A percentile compares a stretch with the other conserved stretches of the same genome.
These are phyloP conservation scores for Gentiana straminea DNA, from an alignment of 257 asterid genomes.

Conservation along the genomic window DNA sequence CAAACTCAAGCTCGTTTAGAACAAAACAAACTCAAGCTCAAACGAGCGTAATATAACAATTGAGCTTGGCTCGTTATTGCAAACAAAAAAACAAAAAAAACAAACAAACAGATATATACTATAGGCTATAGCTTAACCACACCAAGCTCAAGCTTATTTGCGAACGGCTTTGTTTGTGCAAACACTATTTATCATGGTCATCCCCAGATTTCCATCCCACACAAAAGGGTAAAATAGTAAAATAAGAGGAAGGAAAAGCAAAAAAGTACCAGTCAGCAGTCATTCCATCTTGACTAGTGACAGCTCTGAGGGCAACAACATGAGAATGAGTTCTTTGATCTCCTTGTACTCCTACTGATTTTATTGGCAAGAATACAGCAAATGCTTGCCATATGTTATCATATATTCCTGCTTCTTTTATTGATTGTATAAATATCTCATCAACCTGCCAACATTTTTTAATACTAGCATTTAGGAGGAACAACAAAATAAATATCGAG, in stretches of 20 bases:
- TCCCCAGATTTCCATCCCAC: too few species aligned
- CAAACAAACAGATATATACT: too few species aligned
- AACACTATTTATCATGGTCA: too few species aligned
- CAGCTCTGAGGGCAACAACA: slow-evolving; percentile 84
- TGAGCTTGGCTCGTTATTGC: too few species aligned
- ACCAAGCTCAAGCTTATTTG: too few species aligned
- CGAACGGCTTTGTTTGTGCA: too few species aligned
- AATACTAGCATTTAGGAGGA: background rate
- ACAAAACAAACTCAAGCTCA: too few species aligned
- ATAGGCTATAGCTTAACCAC: too few species aligned
- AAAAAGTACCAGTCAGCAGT: slow-evolving; percentile 81
- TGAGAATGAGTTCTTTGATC: slow-evolving; percentile 88
- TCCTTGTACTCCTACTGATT: slow-evolving; percentile 94
- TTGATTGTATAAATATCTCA: slow-evolving; percentile 84
- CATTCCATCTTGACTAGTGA: slow-evolving; percentile 98
- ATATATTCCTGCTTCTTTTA: slow-evolving; percentile 79
- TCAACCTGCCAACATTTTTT: slow-evolving; percentile 47
- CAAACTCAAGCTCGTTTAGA: too few species aligned
- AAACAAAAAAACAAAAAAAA: too few species aligned
- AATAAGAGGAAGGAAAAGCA: background rate
- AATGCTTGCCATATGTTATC: slow-evolving; percentile 95
- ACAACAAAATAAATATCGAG: too few species aligned
- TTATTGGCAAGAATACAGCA: slow-evolving; percentile 81
- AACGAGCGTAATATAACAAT: too few species aligned
- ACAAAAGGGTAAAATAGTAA: background rate